A percentile compares a stretch with the other conserved stretches of the same genome.
Evolutionary conservation across 192 early-diverging fungal species (phyloP).

Genomic region (Paraglomus occultum): DNA sequence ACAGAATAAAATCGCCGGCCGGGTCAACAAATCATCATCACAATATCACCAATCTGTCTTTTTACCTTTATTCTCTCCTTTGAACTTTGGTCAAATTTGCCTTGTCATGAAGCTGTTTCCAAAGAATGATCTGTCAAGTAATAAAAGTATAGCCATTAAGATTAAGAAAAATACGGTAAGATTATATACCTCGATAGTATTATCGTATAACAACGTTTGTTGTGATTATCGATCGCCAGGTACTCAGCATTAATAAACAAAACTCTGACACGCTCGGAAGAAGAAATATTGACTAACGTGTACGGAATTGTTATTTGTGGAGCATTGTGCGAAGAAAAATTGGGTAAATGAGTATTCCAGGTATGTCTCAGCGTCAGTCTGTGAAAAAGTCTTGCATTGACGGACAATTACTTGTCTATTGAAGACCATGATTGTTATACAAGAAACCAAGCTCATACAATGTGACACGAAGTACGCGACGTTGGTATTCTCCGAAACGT

Average conservation of each 20-base stretch:
- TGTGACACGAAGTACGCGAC: too few relatives aligned
- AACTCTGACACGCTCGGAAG: too few relatives aligned
- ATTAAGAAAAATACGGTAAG: neutral
- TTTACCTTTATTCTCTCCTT: neutral
- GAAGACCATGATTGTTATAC: too few relatives aligned
- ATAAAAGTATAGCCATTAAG: neutral
- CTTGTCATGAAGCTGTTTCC: neutral
- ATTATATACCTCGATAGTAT: conserved; percentile 14
- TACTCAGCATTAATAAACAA: neutral
- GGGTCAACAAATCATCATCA: neutral
- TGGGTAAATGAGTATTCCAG: too few relatives aligned
- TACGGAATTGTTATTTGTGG: too few relatives aligned
- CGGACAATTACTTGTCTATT: too few relatives aligned
- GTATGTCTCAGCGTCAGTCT: too few relatives aligned
- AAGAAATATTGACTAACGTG: too few relatives aligned
- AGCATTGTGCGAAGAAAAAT: too few relatives aligned
- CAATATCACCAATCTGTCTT: neutral
- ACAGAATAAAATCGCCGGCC: conserved; percentile 1
- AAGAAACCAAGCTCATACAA: too few relatives aligned
- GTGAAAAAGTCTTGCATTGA: too few relatives aligned
- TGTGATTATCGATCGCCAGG: conserved; percentile 9
- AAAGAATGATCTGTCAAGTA: neutral
- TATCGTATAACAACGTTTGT: neutral
- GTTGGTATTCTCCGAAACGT: too few relatives aligned
- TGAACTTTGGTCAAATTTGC: neutral